phyloP scores from a whole-genome alignment of 2,329 filamentous ascomycete genomes.

The Xylariaceae sp. region DNA sequence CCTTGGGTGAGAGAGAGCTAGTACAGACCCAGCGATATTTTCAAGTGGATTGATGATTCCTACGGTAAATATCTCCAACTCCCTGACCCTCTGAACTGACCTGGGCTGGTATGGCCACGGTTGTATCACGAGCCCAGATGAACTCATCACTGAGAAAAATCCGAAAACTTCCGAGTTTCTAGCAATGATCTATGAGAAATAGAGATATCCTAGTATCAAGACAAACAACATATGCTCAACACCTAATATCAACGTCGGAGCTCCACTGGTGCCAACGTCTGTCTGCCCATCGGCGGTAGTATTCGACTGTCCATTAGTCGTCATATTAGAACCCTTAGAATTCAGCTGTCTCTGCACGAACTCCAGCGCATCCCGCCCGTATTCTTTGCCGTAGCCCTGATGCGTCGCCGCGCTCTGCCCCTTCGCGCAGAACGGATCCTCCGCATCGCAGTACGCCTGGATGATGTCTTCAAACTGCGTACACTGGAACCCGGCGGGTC shows the following conservation, averaged over 20 bases:
- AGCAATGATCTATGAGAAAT: not conserved
- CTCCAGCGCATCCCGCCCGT: slow-evolving; percentile 56
- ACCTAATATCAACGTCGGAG: not conserved
- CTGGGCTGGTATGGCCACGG: slow-evolving; percentile 7
- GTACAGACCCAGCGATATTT: slow-evolving; percentile 19
- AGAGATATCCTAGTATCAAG: slow-evolving; percentile 1
- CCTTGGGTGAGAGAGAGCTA: slow-evolving; percentile 19
- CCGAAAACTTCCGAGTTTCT: not conserved
- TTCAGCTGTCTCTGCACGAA: slow-evolving; percentile 59
- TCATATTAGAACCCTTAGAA: not conserved
- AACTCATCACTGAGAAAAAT: slow-evolving; percentile 17
- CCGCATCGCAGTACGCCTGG: slow-evolving; percentile 61
- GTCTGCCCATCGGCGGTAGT: not conserved
- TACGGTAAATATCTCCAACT: slow-evolving; percentile 8
- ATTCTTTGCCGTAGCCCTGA: slow-evolving; percentile 59
- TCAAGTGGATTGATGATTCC: slow-evolving; percentile 21
- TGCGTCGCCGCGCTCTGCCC: slow-evolving; percentile 57
- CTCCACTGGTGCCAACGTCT: not conserved
- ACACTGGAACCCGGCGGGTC: slow-evolving; percentile 57
- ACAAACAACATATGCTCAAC: slow-evolving; percentile 4
- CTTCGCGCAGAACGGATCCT: slow-evolving; percentile 64
- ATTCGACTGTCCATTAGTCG: not conserved
- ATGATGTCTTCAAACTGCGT: slow-evolving; percentile 52
- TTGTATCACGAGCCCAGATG: slow-evolving; percentile 19
- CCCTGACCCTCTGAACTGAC: not conserved